Conservation (phyloP, 2,329 filamentous ascomycete genomes). For the Corinectria fuckeliana region DNA sequence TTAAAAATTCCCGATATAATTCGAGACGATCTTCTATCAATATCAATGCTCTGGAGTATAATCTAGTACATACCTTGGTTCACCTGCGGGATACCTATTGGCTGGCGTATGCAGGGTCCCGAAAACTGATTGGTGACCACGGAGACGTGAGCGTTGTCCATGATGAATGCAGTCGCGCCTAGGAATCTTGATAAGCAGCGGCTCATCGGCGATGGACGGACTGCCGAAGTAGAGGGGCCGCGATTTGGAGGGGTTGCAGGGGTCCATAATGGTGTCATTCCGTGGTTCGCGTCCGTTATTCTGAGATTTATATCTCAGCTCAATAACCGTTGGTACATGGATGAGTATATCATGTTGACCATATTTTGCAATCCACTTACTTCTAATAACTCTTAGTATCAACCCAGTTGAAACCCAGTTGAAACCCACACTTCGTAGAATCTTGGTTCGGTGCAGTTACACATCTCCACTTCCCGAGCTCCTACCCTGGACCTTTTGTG, state of each 20-base stretch:
- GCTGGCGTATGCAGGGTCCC: not conserved
- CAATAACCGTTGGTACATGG: too few relatives aligned
- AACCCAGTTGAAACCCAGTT: not conserved
- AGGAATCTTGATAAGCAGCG: constrained; percentile 16
- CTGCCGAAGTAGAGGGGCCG: not conserved
- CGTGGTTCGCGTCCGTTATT: constrained; percentile 12
- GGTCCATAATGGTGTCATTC: constrained; percentile 33
- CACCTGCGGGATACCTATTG: too few relatives aligned
- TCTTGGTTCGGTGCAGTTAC: not conserved
- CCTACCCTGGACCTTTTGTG: not conserved
- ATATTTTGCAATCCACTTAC: not conserved
- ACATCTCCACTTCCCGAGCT: not conserved
- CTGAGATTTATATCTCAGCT: not conserved
- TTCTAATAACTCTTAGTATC: not conserved
- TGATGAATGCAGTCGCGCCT: not conserved
- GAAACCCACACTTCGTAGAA: not conserved
- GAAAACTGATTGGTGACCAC: not conserved
- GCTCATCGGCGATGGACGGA: not conserved
- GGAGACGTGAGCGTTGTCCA: not conserved
- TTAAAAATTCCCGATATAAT: not conserved
- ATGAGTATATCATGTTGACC: not conserved
- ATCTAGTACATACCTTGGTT: too few relatives aligned
- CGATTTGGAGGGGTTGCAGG: constrained; percentile 12
- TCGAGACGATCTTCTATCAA: not conserved
- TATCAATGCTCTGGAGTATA: too few relatives aligned